Base-by-base conservation (phyloP, 768 basidiomycete species). In the Rossbeevera mucosa region DNA sequence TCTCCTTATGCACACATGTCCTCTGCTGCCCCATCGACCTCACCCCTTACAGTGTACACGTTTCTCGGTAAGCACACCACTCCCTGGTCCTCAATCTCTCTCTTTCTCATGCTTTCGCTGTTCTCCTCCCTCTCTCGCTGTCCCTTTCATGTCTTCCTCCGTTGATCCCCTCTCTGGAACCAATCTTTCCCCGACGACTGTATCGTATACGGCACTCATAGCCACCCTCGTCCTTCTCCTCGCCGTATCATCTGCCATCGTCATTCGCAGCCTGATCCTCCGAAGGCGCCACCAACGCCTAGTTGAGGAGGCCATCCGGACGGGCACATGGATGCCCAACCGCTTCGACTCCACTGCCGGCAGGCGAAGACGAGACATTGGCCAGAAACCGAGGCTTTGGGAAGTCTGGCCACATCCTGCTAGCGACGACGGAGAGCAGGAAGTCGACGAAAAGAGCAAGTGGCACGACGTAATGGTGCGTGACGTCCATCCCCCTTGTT, bases 201-300 rank as follows among this genome's bases (percentile, higher is more conserved):
- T 48, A n/a, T 68, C 67, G 0, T 72, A 62, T 59, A 77, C 77
- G 5, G 78, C 80, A 55, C 74, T 80, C 45, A 16, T 51, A 74
- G 85, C 85, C 3, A 86, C 86, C 2, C 78, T 87, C 47, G 76
- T 86, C 53, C 78, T 86, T 20, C 78, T 88, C 18, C 76, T 87
- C 21, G 73, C 75, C 36, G 80, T 88, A n/a, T 85, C 83, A 8
- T 78, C 78, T 2, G 82, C 82, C 12, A 85, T 87, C 62, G 78
- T 87, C 54, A 57, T 79, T 43, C 82, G 86, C 30, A 85, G 83
- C 20, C 75, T 85, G 52, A 55, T 86, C 36, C 73, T 86, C n/a
- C 76, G 86, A 3, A 69, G 83, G 13, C 77, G 86, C 4, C 81
- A 83, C 51, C 76, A 80, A 16, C 75, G 74, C 6, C 63, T 82